Evolutionary conservation across 306 rosid genomes (phyloP).

Genomic region (Hylodesmum podocarpum): DNA sequence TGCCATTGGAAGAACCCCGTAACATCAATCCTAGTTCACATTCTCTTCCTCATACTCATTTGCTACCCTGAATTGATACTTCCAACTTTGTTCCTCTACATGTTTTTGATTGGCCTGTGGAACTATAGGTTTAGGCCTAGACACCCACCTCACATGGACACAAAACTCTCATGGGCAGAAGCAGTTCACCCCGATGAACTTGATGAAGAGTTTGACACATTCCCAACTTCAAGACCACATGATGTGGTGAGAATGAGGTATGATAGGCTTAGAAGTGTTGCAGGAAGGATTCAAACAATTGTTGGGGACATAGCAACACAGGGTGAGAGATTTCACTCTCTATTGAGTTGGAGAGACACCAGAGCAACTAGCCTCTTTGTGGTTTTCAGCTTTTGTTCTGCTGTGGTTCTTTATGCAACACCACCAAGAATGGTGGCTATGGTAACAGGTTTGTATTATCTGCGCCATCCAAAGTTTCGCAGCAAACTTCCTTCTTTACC

Average conservation of each 20-base stretch:
- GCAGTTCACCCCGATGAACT: constrained; percentile 80
- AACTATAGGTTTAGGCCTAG: constrained; percentile 74
- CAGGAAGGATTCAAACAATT: constrained; percentile 88
- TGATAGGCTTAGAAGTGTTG: constrained; percentile 85
- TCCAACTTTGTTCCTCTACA: constrained; percentile 85
- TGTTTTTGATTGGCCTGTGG: constrained; percentile 96
- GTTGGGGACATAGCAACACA: constrained; percentile 98
- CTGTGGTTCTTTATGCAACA: constrained; percentile 66
- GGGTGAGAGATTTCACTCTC: constrained; percentile 85
- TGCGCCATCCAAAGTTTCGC: constrained; percentile 83
- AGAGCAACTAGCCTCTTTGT: constrained; percentile 85
- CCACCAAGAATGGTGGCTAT: constrained; percentile 81
- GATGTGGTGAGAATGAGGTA: constrained; percentile 84
- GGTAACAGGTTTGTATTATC: constrained; percentile 62
- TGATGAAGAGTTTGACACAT: constrained; percentile 94
- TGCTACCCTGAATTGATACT: constrained; percentile 90
- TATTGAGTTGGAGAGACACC: constrained; percentile 92
- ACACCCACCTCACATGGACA: constrained; percentile 89
- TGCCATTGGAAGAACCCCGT: constrained; percentile 81
- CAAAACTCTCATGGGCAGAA: constrained; percentile 89
- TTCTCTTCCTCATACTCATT: constrained; percentile 70
- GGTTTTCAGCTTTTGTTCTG: constrained; percentile 64
- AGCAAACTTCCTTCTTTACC: constrained; percentile 87
- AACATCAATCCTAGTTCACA: constrained; percentile 77
- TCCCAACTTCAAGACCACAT: constrained; percentile 66